Evolutionary conservation across 2,329 filamentous ascomycete species (phyloP).

Genomic region (Zymoseptoria brevis): DNA sequence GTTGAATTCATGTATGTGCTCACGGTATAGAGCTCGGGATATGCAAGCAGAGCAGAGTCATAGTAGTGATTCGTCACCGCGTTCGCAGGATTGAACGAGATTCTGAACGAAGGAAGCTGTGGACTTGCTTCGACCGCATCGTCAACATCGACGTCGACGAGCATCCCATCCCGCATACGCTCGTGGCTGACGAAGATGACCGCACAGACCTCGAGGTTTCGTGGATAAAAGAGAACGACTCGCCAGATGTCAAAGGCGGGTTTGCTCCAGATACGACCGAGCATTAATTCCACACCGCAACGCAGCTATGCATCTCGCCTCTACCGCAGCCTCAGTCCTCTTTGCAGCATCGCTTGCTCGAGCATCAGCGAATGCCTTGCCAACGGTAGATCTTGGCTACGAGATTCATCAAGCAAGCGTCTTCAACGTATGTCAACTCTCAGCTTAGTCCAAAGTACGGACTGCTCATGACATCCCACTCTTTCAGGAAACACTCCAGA

Average conservation of each 20-base stretch:
- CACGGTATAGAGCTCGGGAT: no score
- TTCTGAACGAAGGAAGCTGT: no score
- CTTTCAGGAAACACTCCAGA: background rate
- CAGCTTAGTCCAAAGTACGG: conserved; percentile 7
- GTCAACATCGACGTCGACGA: background rate
- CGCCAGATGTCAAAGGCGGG: background rate
- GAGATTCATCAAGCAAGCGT: conserved; percentile 42
- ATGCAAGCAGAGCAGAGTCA: no score
- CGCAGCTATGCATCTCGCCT: background rate
- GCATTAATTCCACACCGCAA: background rate
- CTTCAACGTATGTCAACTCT: conserved; percentile 31
- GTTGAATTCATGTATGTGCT: no score
- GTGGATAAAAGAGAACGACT: background rate
- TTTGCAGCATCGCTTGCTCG: background rate
- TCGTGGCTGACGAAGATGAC: background rate
- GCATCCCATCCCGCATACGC: background rate
- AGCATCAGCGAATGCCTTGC: conserved; percentile 20
- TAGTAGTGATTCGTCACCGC: no score
- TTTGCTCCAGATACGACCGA: background rate
- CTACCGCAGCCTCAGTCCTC: background rate
- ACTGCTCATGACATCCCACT: background rate
- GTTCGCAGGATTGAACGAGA: no score
- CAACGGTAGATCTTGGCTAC: conserved; percentile 48
- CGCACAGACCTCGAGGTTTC: background rate
- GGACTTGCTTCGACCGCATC: background rate